Conservation (phyloP, 176 grass and related monocot genomes). For the Urochloa ruziziensis region DNA sequence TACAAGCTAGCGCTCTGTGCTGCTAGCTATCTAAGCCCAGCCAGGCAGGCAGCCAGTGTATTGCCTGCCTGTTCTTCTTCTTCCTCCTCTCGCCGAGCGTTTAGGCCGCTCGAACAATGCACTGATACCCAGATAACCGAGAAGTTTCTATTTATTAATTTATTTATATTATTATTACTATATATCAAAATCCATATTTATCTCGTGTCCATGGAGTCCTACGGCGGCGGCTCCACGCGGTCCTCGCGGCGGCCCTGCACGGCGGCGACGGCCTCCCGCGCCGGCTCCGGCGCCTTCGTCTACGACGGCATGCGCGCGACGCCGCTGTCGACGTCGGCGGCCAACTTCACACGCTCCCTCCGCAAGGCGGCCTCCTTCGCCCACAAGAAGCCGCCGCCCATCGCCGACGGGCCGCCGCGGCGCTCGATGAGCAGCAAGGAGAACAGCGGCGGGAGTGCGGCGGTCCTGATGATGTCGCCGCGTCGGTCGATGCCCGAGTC, state of each 20-base stretch:
- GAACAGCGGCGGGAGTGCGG: not conserved
- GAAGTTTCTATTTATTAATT: slow-evolving; percentile 38
- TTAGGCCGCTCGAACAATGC: slow-evolving; percentile 4
- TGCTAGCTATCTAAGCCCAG: not conserved
- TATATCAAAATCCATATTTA: slow-evolving; percentile 25
- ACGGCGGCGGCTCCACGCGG: not conserved
- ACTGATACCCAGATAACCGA: slow-evolving; percentile 5
- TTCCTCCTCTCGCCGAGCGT: not conserved
- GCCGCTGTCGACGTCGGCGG: slow-evolving; percentile 45
- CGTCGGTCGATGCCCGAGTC: slow-evolving; percentile 16
- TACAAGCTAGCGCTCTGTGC: not conserved
- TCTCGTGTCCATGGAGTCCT: slow-evolving; percentile 40
- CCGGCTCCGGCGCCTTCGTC: slow-evolving; percentile 32
- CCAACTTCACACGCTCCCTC: slow-evolving; percentile 44
- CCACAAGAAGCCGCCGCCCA: slow-evolving; percentile 32
- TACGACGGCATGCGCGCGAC: slow-evolving; percentile 42
- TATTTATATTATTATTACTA: slow-evolving; percentile 20
- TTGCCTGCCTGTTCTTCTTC: not conserved
- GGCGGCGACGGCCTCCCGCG: slow-evolving; percentile 28
- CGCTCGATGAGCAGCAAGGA: slow-evolving; percentile 34
- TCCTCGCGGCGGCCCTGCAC: not conserved
- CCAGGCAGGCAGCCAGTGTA: not conserved
- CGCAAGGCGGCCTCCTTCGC: slow-evolving; percentile 28
- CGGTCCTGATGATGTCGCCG: not conserved
- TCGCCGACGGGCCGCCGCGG: slow-evolving; percentile 9